A percentile compares a stretch with the other conserved stretches of the same genome.
These are phyloP conservation scores for Boletus vinaceobasis DNA, from an alignment of 768 basidiomycete genomes.

Conservation along the genomic window DNA sequence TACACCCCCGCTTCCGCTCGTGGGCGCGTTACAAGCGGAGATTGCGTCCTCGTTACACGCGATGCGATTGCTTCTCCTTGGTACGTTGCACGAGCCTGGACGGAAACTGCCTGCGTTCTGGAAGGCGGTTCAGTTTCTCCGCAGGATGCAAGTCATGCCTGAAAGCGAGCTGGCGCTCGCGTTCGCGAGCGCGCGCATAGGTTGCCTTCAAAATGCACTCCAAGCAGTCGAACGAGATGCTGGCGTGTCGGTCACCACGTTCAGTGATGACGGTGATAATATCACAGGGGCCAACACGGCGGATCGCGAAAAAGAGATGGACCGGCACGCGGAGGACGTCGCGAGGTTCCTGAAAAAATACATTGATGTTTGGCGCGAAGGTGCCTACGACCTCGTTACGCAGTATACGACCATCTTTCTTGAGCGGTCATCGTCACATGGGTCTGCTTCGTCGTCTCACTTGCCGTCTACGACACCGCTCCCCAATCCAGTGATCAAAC, in stretches of 20 bases:
- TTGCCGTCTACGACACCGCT: constrained; percentile 19
- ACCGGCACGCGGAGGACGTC: constrained; percentile 66
- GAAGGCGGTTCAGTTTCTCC: constrained; percentile 85
- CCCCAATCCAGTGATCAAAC: constrained; percentile 27
- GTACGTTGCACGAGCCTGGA: constrained; percentile 75
- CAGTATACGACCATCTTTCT: constrained; percentile 90
- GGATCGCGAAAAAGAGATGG: constrained; percentile 43
- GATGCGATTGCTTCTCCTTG: constrained; percentile 77
- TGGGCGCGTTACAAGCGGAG: constrained; percentile 58
- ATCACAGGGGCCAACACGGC: constrained; percentile 23
- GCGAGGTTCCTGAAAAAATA: constrained; percentile 80
- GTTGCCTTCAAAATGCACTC: constrained; percentile 57
- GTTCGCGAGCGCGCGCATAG: constrained; percentile 73
- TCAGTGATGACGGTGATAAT: constrained; percentile 8
- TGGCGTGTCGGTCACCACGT: constrained; percentile 32
- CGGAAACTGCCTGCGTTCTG: constrained; percentile 84
- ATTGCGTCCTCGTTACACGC: constrained; percentile 58
- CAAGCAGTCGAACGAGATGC: constrained; percentile 47
- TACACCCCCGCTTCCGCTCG: constrained; percentile 22
- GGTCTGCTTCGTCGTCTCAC: constrained; percentile 14
- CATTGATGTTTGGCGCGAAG: constrained; percentile 88
- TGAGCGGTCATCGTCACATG: constrained; percentile 48
- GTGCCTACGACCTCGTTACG: constrained; percentile 87
- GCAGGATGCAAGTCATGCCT: constrained; percentile 72
- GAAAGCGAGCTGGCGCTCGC: constrained; percentile 80